Conservation (phyloP, 306 rosid species). For the Herpetospermum pedunculosum region DNA sequence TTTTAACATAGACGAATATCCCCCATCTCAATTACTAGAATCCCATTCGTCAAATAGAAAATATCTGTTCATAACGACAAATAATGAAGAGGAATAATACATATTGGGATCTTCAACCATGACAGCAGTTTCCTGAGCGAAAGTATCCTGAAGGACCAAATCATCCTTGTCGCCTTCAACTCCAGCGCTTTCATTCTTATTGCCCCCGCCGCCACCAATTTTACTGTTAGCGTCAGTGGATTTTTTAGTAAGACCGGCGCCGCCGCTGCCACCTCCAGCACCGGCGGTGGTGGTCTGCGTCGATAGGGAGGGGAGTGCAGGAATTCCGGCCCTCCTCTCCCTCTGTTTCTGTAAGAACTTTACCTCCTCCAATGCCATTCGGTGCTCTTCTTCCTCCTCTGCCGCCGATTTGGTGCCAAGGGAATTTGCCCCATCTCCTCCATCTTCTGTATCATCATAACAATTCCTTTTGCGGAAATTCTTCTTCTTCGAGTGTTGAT, state of each 20-base stretch:
- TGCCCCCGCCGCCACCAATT: slow-evolving; percentile 4
- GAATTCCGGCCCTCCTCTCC: slow-evolving; percentile 75
- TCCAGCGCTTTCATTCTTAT: slow-evolving; percentile 32
- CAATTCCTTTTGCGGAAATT: slow-evolving; percentile 16
- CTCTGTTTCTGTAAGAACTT: slow-evolving; percentile 87
- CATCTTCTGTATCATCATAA: slow-evolving; percentile 3
- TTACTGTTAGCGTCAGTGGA: slow-evolving; percentile 14
- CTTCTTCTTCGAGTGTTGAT: slow-evolving; percentile 7
- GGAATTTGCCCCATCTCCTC: not conserved
- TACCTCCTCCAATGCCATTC: slow-evolving; percentile 88
- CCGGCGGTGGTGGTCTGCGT: not conserved
- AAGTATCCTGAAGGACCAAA: slow-evolving; percentile 76
- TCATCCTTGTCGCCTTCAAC: slow-evolving; percentile 55
- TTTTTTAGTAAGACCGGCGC: slow-evolving; percentile 10
- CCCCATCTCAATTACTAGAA: not conserved
- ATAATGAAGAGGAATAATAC: slow-evolving; percentile 15
- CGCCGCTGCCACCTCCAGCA: not conserved
- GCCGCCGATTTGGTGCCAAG: not conserved
- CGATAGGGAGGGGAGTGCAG: slow-evolving; percentile 32
- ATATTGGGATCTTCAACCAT: slow-evolving; percentile 93
- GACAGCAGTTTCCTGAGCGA: slow-evolving; percentile 90
- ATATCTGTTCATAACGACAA: not conserved
- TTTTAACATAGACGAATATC: not conserved
- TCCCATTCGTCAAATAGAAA: not conserved
- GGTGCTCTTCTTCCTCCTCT: slow-evolving; percentile 17